Evolutionary conservation across 2,329 filamentous ascomycete species (phyloP).

Genomic region (Dryadomyces quercus-mongolicae): DNA sequence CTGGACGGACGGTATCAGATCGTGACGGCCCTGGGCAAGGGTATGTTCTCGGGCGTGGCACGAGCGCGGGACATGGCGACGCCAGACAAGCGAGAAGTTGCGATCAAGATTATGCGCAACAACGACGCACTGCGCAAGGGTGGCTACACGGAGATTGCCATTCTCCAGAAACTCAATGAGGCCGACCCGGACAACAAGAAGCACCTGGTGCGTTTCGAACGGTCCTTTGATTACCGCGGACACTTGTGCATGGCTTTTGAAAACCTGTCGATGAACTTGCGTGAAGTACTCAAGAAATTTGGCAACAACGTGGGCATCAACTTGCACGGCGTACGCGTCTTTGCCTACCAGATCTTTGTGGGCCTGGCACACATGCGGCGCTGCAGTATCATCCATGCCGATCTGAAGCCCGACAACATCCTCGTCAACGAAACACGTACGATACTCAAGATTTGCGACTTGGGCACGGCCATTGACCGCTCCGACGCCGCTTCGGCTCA

Average conservation of each 20-base stretch:
- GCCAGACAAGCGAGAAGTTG: slow-evolving; percentile 59
- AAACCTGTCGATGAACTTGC: slow-evolving; percentile 82
- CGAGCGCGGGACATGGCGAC: slow-evolving; percentile 68
- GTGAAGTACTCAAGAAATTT: slow-evolving; percentile 91
- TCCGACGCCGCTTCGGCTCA: slow-evolving; percentile 60
- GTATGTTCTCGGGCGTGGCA: slow-evolving; percentile 95
- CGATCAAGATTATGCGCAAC: slow-evolving; percentile 95
- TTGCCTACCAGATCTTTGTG: slow-evolving; percentile 89
- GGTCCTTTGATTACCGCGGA: slow-evolving; percentile 84
- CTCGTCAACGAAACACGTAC: slow-evolving; percentile 77
- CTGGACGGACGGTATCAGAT: slow-evolving; percentile 84
- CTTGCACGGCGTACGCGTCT: slow-evolving; percentile 71
- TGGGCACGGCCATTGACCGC: slow-evolving; percentile 89
- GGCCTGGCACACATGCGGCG: slow-evolving; percentile 79
- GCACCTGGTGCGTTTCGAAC: slow-evolving; percentile 79
- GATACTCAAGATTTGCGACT: slow-evolving; percentile 85
- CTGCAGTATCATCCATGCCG: slow-evolving; percentile 88
- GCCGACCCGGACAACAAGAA: slow-evolving; percentile 82
- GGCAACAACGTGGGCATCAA: slow-evolving; percentile 91
- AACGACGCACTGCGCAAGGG: slow-evolving; percentile 89
- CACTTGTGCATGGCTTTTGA: slow-evolving; percentile 97
- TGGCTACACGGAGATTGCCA: slow-evolving; percentile 87
- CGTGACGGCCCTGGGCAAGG: slow-evolving; percentile 75
- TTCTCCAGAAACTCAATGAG: slow-evolving; percentile 74
- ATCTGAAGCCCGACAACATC: slow-evolving; percentile 97